phyloP scores from a whole-genome alignment of 2,329 filamentous ascomycete genomes.

The Coniochaeta hoffmannii region DNA sequence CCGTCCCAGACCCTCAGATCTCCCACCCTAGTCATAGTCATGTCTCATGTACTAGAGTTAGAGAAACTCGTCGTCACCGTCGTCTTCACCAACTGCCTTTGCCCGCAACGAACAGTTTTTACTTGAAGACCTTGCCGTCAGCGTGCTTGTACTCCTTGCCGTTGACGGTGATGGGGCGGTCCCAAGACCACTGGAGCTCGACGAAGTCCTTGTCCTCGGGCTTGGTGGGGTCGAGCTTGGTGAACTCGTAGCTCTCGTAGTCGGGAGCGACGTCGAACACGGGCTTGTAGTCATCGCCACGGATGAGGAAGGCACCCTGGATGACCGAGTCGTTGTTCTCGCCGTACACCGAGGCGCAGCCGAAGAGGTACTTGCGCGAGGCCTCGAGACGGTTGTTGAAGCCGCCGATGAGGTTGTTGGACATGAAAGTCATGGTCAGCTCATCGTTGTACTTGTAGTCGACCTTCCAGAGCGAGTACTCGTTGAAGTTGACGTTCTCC shows the following conservation, averaged over 20 bases:
- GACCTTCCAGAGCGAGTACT: conserved; percentile 91
- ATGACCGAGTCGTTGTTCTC: conserved; percentile 83
- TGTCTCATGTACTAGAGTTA: conserved; percentile 4
- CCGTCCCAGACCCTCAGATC: not conserved
- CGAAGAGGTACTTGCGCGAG: conserved; percentile 97
- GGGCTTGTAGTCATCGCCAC: conserved; percentile 76
- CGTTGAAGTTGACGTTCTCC: conserved; percentile 87
- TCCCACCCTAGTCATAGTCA: conserved; percentile 18
- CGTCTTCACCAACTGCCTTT: not conserved
- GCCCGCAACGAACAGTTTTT: conserved; percentile 45
- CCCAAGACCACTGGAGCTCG: conserved; percentile 86
- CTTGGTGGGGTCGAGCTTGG: conserved; percentile 87
- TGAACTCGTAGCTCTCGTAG: conserved; percentile 93
- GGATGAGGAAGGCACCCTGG: conserved; percentile 88
- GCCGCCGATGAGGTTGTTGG: conserved; percentile 94
- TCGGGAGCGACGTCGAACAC: conserved; percentile 97
- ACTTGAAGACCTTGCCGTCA: conserved; percentile 99
- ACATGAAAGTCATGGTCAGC: conserved; percentile 97
- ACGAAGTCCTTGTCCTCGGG: conserved; percentile 79
- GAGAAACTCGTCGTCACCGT: not conserved
- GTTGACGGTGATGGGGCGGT: conserved; percentile 69
- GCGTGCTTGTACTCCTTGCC: conserved; percentile 87
- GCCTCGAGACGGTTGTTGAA: conserved; percentile 97
- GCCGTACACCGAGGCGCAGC: conserved; percentile 82
- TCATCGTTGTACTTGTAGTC: conserved; percentile 99